Base-by-base conservation (phyloP, 371 early-diverging fungal species). In the Phascolomyces articulosus region DNA sequence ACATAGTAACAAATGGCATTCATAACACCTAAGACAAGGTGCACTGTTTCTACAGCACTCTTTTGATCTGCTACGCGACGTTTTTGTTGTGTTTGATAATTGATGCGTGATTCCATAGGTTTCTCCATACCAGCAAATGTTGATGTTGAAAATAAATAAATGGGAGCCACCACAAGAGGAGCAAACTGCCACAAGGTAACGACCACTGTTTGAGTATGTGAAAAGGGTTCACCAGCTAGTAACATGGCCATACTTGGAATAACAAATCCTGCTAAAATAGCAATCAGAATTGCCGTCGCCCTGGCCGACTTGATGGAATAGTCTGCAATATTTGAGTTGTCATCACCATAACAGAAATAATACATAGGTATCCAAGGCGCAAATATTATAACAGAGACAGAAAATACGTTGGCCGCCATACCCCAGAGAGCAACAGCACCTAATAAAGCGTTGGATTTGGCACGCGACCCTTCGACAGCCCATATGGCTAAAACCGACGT, bases 401-500 rank as follows among this genome's bases (percentile, higher is more conserved):
- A 49, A 21, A 57, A 26, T 2, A 58, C 18, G 53, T 58, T 64
- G 31, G 40, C 34, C 3, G 44, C 13, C 58, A 64, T 15, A 24
- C 40, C 51, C 53, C 58, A 64, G 31, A 64, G 44, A n/a, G 41
- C 48, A 3, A 51, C 18, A 28, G n/a, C 41, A n/a, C 51, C 11
- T 27, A 64, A 40, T 18, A 48, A 21, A 8, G 28, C 38, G 27
- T 41, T 60, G 41, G 60, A 44, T 13, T 41, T 26, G 51, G 47
- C 58, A 4, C 65, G 65, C n/a, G 65, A 55, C 6, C 65, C 54
- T 64, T 64, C 65, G 41, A 64, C 31, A n/a, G 27, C 34, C 64
- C 21, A 29, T 4, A 64, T 13, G 34, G 58, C 51, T 9, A 64
- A 40, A 13, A 44, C 23, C 29, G 53, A 26, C 21, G 56, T 47